Conservation (phyloP, 176 grass and related monocot genomes). For the Otatea glauca region DNA sequence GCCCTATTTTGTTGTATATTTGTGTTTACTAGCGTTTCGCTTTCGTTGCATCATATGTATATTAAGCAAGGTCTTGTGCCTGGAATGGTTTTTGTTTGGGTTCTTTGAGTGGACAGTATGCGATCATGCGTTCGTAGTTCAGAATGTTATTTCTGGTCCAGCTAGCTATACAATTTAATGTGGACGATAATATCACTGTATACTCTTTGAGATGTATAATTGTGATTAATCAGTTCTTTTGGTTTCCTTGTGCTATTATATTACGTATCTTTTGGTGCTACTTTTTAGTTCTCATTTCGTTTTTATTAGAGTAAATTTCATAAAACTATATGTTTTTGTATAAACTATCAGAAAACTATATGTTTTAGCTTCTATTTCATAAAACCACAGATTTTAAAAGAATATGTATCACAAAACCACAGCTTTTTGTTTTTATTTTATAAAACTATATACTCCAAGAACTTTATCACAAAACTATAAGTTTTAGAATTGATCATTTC, state of each 20-base stretch:
- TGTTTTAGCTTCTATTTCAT: no score
- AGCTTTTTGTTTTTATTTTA: no score
- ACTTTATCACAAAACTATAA: no score
- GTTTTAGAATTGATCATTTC: no score
- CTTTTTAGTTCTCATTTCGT: no score
- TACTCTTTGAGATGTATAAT: conserved; percentile 16
- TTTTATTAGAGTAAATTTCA: not conserved
- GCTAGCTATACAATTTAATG: conserved; percentile 29
- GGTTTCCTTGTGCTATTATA: not conserved
- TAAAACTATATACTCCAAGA: no score
- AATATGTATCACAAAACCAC: no score
- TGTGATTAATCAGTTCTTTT: conserved; percentile 37
- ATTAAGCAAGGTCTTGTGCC: conserved; percentile 11
- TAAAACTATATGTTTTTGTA: no score
- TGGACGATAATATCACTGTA: not conserved
- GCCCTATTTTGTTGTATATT: conserved; percentile 53
- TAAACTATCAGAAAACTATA: no score
- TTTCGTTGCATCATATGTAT: conserved; percentile 40
- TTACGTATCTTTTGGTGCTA: not conserved
- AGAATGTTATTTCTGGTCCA: conserved; percentile 26
- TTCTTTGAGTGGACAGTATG: not conserved
- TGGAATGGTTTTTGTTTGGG: conserved; percentile 33
- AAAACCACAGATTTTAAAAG: no score
- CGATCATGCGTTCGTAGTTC: conserved; percentile 36
- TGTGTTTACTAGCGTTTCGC: conserved; percentile 15